These are phyloP conservation scores for Chaetothyriales sp. DNA, from an alignment of 2,329 filamentous ascomycete species.

Conservation along the genomic window DNA sequence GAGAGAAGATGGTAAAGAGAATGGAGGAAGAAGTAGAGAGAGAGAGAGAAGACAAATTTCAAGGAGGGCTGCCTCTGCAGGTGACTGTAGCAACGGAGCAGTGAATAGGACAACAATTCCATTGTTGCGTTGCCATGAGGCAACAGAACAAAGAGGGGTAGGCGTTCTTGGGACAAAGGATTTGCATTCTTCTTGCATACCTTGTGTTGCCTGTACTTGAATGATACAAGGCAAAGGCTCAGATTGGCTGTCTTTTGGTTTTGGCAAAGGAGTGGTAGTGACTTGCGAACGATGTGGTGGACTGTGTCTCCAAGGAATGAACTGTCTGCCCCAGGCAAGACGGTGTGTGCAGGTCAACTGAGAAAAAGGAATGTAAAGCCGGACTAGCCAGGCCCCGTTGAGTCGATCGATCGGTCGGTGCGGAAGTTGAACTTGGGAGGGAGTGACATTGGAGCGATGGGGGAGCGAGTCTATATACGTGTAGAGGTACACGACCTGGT, in stretches of 20 bases:
- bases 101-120: neutral
- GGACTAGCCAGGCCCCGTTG: constrained; percentile 5
- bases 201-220: neutral
- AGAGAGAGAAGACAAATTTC: neutral
- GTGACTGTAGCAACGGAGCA: neutral
- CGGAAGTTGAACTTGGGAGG: constrained; percentile 5
- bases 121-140: constrained; percentile 3
- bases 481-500: no score
- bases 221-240: constrained; percentile 1
- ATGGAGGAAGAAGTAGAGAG: neutral
- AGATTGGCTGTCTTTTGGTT: neutral
- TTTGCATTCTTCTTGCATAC: neutral
- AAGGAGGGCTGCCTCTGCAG: neutral
- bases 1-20: neutral
- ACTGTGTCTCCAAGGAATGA: constrained; percentile 9
- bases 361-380: neutral
- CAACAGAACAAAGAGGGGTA: constrained; percentile 5
- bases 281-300: constrained; percentile 3
- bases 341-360: constrained; percentile 1
- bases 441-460: neutral
- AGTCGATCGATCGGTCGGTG: neutral
- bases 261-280: constrained; percentile 8
- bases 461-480: neutral
- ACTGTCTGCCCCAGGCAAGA: constrained; percentile 15
- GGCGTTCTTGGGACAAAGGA: neutral